phyloP scores from a whole-genome alignment of 176 grass and related monocot species.

The Chloris gayana region DNA sequence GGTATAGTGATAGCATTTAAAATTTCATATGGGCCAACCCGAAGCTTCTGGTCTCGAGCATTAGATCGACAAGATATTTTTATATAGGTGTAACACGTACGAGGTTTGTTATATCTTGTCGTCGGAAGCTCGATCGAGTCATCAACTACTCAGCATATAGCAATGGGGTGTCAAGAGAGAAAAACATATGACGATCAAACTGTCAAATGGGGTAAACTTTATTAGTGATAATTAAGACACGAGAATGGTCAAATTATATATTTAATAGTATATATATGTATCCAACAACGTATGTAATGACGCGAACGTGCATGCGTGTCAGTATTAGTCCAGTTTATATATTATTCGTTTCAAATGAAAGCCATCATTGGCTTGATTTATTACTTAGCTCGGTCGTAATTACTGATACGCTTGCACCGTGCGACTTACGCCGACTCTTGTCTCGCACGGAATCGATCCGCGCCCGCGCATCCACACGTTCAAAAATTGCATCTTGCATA shows the following conservation, averaged over 20 bases:
- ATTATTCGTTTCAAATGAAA: background rate
- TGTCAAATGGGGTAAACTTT: background rate
- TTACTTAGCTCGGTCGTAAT: background rate
- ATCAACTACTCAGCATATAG: no score
- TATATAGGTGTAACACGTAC: background rate
- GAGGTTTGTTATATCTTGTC: background rate
- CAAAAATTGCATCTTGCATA: background rate
- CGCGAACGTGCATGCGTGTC: background rate
- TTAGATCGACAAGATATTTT: no score
- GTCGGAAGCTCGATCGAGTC: background rate
- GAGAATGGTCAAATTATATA: background rate
- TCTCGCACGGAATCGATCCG: slow-evolving; percentile 1
- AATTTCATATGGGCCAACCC: background rate
- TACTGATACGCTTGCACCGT: background rate
- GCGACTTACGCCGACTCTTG: background rate
- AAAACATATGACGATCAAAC: background rate
- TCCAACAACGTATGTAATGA: background rate
- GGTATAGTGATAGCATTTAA: background rate
- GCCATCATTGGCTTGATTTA: background rate
- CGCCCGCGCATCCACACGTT: background rate
- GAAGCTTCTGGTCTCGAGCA: background rate
- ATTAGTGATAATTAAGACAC: background rate
- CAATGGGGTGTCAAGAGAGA: background rate
- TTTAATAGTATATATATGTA: background rate
- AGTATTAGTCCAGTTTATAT: background rate